These are phyloP conservation scores for Rhodotorula sp. DNA, from an alignment of 1,284 basidiomycete genomes.

Conservation along the genomic window DNA sequence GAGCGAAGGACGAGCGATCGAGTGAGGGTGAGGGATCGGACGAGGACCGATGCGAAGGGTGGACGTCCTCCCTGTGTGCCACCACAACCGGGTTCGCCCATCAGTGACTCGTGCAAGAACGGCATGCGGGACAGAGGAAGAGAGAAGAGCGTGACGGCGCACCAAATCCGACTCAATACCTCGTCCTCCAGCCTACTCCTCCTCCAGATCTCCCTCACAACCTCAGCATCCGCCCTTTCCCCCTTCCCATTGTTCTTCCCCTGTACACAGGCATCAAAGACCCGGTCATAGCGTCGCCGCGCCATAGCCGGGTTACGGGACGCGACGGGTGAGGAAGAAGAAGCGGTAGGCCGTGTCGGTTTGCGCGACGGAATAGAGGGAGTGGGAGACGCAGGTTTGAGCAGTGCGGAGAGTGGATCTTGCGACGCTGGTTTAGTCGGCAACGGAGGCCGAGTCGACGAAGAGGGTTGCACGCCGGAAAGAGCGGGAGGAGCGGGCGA, in stretches of 20 bases:
- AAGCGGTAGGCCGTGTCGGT: not conserved
- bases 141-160: not conserved
- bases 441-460: not conserved
- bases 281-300: conserved; percentile 18
- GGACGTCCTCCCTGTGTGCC: conserved; percentile 53
- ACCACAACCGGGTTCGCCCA: not conserved
- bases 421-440: conserved; percentile 1
- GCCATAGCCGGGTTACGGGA: not conserved
- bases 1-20: conserved; percentile 55
- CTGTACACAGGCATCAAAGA: conserved; percentile 16
- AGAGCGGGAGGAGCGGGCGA: not conserved
- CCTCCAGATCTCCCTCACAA: conserved; percentile 24
- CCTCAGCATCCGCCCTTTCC: not conserved
- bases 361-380: not conserved
- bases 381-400: not conserved
- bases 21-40: conserved; percentile 46
- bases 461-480: not conserved
- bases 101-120: not conserved
- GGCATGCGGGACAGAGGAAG: conserved; percentile 47
- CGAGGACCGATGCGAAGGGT: conserved; percentile 53
- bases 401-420: conserved; percentile 6
- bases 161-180: conserved; percentile 24
- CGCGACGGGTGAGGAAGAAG: not conserved
- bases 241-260: not conserved
- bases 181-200: conserved; percentile 18